Evolutionary conservation across 768 basidiomycete genomes (phyloP), one percentile per base, ranked within the genome.

Genomic region (Pulveroboletus sp.): DNA sequence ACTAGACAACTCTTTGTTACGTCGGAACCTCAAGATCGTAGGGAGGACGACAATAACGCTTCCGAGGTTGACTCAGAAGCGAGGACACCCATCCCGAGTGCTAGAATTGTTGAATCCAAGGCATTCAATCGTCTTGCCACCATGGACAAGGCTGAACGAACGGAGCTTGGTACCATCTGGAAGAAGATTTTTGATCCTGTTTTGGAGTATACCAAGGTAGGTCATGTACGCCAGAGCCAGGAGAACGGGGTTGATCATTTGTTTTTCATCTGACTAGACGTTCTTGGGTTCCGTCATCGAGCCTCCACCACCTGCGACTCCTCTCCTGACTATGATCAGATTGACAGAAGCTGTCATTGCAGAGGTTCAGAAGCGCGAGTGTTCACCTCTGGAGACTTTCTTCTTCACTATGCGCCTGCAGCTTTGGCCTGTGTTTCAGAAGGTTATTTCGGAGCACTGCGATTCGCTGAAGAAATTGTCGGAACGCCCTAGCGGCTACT

Each of bases 371-470:
- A 79, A 77, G 56, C 83, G 93, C 42, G 80, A 77, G 9, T 92
- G 89, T 58, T 72, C 83, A 6, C 89, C 93, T 13, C 76, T 93
- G 18, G 89, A 94, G 58, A 77, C 80, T 8, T 93, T 86, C 66
- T 76, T 94, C 44, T 88, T 93, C 65, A 76, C 78, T 2, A 75
- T 93, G 39, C 84, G 91, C 18, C 69, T 99, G 47, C 78, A 84
- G 57, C 81, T 98, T 76, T 98, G 93, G 92, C 96, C 95, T 2
- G 74, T 87, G 5, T 98, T 95, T 69, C 88, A 94, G 63, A 94
- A 89, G 60, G 79, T 78, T 28, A 88, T 97, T 83, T 80, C 86
- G 21, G 83, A 86, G 17, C 83, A 98, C 56, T 74, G 86, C 39
- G 92, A 94, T 13, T 78, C 82, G 27, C 68, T 98, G 52, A 93